Evolutionary conservation across 495 filamentous ascomycete species (phyloP).

Genomic region (Acidomyces sp.): DNA sequence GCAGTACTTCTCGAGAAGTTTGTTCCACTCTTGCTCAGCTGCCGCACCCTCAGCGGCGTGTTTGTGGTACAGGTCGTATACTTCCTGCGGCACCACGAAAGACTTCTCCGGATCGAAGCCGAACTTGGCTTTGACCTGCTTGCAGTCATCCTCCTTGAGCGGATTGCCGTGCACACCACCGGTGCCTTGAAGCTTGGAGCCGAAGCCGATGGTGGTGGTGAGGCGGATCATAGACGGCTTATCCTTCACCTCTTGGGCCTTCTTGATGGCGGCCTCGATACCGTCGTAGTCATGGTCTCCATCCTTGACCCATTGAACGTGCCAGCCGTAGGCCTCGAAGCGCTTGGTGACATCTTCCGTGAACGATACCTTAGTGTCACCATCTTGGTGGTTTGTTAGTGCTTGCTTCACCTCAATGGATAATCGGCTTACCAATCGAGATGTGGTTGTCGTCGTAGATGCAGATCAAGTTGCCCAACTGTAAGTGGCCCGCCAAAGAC

Average conservation of each 20-base stretch:
- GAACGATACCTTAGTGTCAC: conserved; percentile 88
- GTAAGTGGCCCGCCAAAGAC: conserved; percentile 85
- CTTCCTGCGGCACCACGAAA: conserved; percentile 87
- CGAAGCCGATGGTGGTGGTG: conserved; percentile 94
- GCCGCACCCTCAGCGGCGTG: conserved; percentile 73
- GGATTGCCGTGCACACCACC: conserved; percentile 90
- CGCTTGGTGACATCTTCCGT: conserved; percentile 94
- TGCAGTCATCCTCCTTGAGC: conserved; percentile 83
- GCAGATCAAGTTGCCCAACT: conserved; percentile 91
- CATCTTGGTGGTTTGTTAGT: conserved; percentile 42
- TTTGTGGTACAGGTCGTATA: conserved; percentile 83
- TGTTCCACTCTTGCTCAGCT: conserved; percentile 88
- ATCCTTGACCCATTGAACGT: conserved; percentile 70
- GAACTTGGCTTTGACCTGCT: conserved; percentile 82
- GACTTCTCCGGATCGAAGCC: conserved; percentile 90
- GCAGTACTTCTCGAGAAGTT: conserved; percentile 77
- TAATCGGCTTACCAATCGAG: conserved; percentile 52
- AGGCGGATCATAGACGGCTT: conserved; percentile 97
- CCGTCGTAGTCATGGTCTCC: conserved; percentile 79
- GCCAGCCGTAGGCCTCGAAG: conserved; percentile 98
- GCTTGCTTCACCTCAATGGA: conserved; percentile 23
- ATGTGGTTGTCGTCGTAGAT: conserved; percentile 99
- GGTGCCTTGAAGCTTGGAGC: conserved; percentile 85
- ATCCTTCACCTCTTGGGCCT: conserved; percentile 75
- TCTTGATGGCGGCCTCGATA: conserved; percentile 80